Evolutionary conservation across 352 stramenopile genomes (phyloP), one percentile per base, ranked within the genome.

Genomic region (Globisporangium spiculum): DNA sequence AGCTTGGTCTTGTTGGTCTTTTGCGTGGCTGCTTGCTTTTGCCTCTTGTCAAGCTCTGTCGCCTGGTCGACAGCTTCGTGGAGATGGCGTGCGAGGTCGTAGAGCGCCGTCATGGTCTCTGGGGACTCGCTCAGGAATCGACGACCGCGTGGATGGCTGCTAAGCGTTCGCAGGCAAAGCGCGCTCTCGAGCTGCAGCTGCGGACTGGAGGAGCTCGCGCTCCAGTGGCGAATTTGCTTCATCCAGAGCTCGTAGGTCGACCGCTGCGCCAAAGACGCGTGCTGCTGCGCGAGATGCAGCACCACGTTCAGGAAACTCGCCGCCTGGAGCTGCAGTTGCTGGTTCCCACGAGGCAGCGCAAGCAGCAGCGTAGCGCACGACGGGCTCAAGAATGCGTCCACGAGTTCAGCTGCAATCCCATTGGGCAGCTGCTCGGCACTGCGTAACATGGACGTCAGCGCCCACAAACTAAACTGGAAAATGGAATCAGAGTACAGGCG

Each of bases 201-300:
- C 18, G 61, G 56, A 38, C 32, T 69, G 3, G 56, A 18, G 1
- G 56, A 22, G 8, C 56, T 46, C 26, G 14, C 30, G 34, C 72
- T 67, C 82, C 86, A 91, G 27, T 72, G 75, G 1, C 68, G 67
- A 58, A 93, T 76, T 54, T 84, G 77, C 52, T 88, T 74, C 77
- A 92, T 83, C 83, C 83, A 93, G 10, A 79, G 66, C 54, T 87
- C 77, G 60, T 90, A 89, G 2, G 80, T 78, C 4, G 81, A 74
- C 38, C 56, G 73, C 36, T 76, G 62, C 26, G 79, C 76, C 6
- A 74, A 41, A 0, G 76, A 68, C 0, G 75, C 70, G 18, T 79
- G 75, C 27, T 80, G 73, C 14, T 79, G 69, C 34, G 76, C 75
- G 9, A 87, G 26, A 61, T 88, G 75, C 7, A 91, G 71, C 41